Percentiles rank a stretch among this genome's conserved stretches.
Conservation (phyloP, 176 grass and related monocot species). For the Chrysopogon serrulatus region DNA sequence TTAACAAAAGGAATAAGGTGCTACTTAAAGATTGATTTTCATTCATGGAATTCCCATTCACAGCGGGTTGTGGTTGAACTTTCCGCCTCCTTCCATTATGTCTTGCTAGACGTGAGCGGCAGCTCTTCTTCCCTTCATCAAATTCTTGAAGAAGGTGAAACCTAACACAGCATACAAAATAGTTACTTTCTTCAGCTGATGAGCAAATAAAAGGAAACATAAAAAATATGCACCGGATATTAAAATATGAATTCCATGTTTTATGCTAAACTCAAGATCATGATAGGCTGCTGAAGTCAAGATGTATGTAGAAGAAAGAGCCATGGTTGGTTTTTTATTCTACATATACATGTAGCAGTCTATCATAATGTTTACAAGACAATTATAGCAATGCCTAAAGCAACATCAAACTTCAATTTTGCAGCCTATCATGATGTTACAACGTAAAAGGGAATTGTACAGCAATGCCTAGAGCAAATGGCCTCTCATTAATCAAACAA, state of each 20-base stretch:
- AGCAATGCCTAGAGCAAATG: neutral
- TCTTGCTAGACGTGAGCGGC: slow-evolving; percentile 58
- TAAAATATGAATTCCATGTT: slow-evolving; percentile 14
- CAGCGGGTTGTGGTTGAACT: slow-evolving; percentile 20
- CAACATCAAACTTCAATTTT: slow-evolving; percentile 14
- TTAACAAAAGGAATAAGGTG: slow-evolving; percentile 53
- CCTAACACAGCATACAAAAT: slow-evolving; percentile 25
- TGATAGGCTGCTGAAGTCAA: neutral
- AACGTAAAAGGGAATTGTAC: neutral
- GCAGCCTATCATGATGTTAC: neutral
- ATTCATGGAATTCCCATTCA: slow-evolving; percentile 16
- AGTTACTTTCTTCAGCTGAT: neutral
- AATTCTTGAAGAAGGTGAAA: slow-evolving; percentile 93
- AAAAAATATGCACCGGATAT: neutral
- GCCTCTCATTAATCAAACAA: neutral
- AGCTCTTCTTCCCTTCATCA: slow-evolving; percentile 90
- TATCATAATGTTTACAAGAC: neutral
- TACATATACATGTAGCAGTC: neutral
- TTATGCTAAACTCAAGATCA: neutral
- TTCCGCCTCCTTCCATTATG: slow-evolving; percentile 85
- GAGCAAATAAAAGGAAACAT: neutral
- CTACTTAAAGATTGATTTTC: slow-evolving; percentile 41
- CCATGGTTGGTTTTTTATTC: neutral
- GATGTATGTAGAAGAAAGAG: neutral
- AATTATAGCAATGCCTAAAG: neutral